phyloP scores from a whole-genome alignment of 257 asterid species.

The Galeopsis tetrahit region DNA sequence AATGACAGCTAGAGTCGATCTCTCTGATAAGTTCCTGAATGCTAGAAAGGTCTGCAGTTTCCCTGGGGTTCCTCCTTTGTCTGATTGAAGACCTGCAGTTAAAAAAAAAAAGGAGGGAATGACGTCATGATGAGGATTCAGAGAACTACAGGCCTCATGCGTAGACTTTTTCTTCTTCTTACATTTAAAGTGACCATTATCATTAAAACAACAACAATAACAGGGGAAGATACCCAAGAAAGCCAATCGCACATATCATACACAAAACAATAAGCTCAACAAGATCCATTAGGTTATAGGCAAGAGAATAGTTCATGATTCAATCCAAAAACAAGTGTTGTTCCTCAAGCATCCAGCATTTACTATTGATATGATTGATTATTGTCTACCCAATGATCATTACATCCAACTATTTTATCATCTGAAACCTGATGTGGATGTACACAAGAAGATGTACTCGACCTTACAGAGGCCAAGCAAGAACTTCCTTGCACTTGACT shows the following conservation, averaged over 20 bases:
- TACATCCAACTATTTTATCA: slow-evolving; percentile 17
- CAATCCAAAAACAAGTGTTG: slow-evolving; percentile 21
- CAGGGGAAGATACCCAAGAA: slow-evolving; percentile 6
- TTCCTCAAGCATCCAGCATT: slow-evolving; percentile 27
- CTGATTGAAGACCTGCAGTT: slow-evolving; percentile 74
- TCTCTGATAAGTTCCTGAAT: slow-evolving; percentile 79
- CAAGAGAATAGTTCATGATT: slow-evolving; percentile 9
- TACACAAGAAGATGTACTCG: slow-evolving; percentile 34
- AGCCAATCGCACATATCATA: slow-evolving; percentile 13
- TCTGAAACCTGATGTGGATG: slow-evolving; percentile 31
- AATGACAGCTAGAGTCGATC: slow-evolving; percentile 70
- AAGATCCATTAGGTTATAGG: slow-evolving; percentile 28
- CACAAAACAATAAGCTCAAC: slow-evolving; percentile 20
- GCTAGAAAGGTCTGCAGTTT: slow-evolving; percentile 93
- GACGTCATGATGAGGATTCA: slow-evolving; percentile 29
- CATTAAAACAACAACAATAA: slow-evolving; percentile 17
- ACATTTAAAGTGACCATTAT: slow-evolving; percentile 10
- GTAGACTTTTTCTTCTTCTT: slow-evolving; percentile 5
- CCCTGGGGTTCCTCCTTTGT: slow-evolving; percentile 88
- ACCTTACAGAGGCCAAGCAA: slow-evolving; percentile 86
- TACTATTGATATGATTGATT: slow-evolving; percentile 20
- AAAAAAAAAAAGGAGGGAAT: slow-evolving; percentile 9
- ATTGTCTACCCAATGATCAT: slow-evolving; percentile 24
- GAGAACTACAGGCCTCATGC: slow-evolving; percentile 30
- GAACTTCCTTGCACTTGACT: slow-evolving; percentile 59